Conservation (phyloP, 345 rosid genomes). For the Hibiscus syriacus region DNA sequence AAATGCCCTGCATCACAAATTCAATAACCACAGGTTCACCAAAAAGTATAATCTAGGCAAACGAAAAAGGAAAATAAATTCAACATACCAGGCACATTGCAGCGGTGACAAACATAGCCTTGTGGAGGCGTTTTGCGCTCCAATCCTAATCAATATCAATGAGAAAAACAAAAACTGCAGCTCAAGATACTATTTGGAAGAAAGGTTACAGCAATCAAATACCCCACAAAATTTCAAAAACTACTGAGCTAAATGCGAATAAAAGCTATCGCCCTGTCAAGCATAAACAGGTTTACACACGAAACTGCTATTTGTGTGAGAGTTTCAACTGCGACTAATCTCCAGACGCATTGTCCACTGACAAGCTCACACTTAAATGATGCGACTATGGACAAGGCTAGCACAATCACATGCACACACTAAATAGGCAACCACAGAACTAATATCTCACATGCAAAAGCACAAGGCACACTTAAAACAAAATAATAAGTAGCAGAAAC, state of each 20-base stretch:
- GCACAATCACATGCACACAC: neutral
- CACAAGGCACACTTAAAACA: neutral
- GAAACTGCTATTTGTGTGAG: neutral
- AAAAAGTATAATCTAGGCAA: neutral
- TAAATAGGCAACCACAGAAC: too few relatives aligned
- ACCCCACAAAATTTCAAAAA: neutral
- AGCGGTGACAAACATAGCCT: constrained; percentile 93
- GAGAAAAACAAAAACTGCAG: constrained; percentile 16
- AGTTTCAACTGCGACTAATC: neutral
- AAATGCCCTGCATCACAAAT: constrained; percentile 63
- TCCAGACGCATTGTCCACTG: neutral
- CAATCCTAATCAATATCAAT: constrained; percentile 51
- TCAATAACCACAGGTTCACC: neutral
- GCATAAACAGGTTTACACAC: neutral
- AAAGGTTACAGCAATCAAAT: neutral
- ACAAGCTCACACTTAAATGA: neutral
- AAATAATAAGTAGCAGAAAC: neutral
- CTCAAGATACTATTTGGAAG: neutral
- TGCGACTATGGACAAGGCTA: neutral
- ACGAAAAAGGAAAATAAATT: neutral
- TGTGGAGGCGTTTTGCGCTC: constrained; percentile 96
- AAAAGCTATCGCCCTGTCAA: neutral
- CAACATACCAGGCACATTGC: constrained; percentile 82
- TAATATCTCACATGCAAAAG: neutral
- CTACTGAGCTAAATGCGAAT: neutral